Conservation (phyloP, 106 monocot genomes). For the Dendrobium officinale region DNA sequence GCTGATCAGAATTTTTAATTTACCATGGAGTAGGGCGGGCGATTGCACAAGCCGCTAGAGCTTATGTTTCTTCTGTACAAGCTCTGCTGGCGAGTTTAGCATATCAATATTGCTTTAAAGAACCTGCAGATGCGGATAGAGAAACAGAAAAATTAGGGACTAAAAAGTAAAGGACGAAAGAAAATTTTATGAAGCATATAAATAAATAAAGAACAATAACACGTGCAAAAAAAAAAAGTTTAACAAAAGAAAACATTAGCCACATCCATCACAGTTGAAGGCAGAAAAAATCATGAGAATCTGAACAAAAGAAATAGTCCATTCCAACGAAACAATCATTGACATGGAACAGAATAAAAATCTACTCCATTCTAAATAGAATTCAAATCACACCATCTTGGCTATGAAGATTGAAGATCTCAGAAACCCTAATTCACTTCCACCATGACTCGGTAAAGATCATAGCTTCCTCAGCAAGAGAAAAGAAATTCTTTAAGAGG, state of each 20-base stretch:
- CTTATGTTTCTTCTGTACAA: constrained; percentile 59
- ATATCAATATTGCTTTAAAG: constrained; percentile 58
- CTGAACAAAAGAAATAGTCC: not conserved
- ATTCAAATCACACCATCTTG: not conserved
- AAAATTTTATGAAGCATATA: not conserved
- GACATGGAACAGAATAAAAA: not conserved
- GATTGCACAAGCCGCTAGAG: constrained; percentile 58
- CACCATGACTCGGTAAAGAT: not conserved
- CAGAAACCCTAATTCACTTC: constrained; percentile 2
- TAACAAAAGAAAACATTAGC: not conserved
- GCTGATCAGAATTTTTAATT: not conserved
- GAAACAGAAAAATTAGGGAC: not conserved
- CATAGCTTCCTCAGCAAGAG: not conserved
- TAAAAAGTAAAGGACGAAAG: not conserved
- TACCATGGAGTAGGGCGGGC: constrained; percentile 62
- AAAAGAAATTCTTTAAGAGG: not conserved
- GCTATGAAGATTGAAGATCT: not conserved
- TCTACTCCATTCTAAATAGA: no score
- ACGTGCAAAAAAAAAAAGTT: not conserved
- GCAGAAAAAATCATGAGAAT: not conserved
- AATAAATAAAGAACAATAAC: not conserved
- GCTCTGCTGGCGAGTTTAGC: constrained; percentile 47
- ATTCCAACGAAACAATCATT: not conserved
- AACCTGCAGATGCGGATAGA: constrained; percentile 23
- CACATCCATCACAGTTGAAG: not conserved